Evolutionary conservation across 306 rosid species (phyloP).

Genomic region (Senna tora): DNA sequence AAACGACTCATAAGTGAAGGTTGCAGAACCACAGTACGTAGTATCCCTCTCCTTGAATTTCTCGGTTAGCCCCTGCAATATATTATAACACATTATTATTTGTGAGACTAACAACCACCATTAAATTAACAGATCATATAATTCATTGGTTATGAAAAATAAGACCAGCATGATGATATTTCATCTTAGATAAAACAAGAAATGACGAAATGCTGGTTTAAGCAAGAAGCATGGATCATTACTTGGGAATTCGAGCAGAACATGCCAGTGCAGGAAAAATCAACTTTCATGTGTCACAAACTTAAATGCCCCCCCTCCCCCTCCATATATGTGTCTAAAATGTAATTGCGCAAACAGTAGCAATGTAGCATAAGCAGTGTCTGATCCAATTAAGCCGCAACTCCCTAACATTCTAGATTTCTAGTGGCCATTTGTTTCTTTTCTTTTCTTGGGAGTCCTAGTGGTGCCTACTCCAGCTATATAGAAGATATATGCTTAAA

Average conservation of each 20-base stretch:
- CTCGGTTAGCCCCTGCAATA: slow-evolving; percentile 86
- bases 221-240: too few relatives aligned
- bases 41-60: slow-evolving; percentile 94
- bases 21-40: slow-evolving; percentile 68
- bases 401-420: too few relatives aligned
- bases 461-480: background rate
- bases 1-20: slow-evolving; percentile 81
- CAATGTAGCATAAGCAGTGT: background rate
- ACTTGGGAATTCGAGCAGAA: background rate
- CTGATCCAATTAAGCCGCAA: background rate
- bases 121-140: background rate
- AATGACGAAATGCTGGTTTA: background rate
- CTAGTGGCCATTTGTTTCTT: background rate
- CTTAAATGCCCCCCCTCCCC: slow-evolving; percentile 11
- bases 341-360: background rate
- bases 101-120: slow-evolving; percentile 4
- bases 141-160: background rate
- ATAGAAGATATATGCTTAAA: background rate
- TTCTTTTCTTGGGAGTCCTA: background rate
- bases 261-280: background rate
- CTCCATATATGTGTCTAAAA: background rate
- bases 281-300: background rate
- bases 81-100: slow-evolving; percentile 1
- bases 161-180: slow-evolving; percentile 1
- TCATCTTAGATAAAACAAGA: slow-evolving; percentile 12